Evolutionary conservation across 2,329 filamentous ascomycete species (phyloP), one percentile per base, ranked within the genome.

Genomic region (Colletotrichum navitas): DNA sequence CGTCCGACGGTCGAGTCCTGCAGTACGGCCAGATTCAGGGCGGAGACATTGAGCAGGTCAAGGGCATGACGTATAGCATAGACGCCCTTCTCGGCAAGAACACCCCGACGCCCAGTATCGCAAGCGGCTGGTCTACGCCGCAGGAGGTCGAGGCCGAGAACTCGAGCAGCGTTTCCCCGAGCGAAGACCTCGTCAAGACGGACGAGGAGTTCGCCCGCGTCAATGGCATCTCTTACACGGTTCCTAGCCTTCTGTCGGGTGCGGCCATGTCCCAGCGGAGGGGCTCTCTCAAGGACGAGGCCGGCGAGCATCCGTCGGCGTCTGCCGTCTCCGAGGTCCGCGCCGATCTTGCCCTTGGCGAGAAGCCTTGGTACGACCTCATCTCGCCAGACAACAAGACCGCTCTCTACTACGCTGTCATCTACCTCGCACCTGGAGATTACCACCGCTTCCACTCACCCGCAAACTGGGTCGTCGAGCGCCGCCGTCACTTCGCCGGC

Each of bases 361-460:
- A 89, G 76, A 85, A 84, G 74, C 88, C 91, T 2, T 94, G 92
- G 93, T 93, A 93, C 79, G 85, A 90, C 52, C 83, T 90, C n/a
- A 83, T 92, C 34, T 88, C 88, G 7, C 81, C 85, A 26, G 87
- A 89, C 64, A 88, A 88, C 80, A 87, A 84, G 80, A 94, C 92
- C 6, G 90, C 92, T 12, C 88, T 99, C 10, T 97, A 97, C 85
- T 99, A 98, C 82, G 93, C 88, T 73, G 97, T 99, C 74, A 91
- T 99, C 78, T 99, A 99, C 83, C 90, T 99, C 54, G 96, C 97
- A 0, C 96, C 96, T 0, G 96, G 96, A 61, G 97, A 99, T 84
- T 99, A 99, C 84, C 96, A 99, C 84, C 93, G 95, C 74, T 99
- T 98, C 85, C 97, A 99, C 84, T 97, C 94, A 1, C 96, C 96